Conservation (phyloP, 495 filamentous ascomycete species). For the Penicillium canariense region DNA sequence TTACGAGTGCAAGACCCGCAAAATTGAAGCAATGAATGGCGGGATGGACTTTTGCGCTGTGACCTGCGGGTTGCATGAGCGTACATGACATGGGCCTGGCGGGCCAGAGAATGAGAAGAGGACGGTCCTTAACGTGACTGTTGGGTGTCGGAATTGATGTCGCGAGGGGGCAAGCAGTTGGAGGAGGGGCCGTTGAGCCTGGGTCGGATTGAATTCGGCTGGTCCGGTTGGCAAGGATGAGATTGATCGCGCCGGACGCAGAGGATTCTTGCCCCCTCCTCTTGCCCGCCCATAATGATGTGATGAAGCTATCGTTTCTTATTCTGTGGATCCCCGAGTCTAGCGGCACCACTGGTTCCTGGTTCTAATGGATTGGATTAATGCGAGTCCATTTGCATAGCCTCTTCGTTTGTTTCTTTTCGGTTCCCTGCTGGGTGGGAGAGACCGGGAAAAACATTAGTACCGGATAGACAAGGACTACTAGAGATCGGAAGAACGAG, state of each 20-base stretch:
- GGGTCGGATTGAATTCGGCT: constrained; percentile 4
- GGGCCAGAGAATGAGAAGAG: no score
- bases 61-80: neutral
- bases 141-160: neutral
- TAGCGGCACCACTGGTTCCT: no score
- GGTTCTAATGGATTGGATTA: neutral
- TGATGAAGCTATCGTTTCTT: no score
- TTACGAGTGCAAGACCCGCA: neutral
- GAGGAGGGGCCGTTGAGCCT: neutral
- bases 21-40: neutral
- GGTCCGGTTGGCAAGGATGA: constrained; percentile 11
- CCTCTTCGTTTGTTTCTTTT: neutral
- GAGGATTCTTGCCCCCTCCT: neutral
- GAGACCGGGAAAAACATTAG: neutral
- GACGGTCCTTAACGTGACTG: no score
- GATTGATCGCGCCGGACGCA: constrained; percentile 5
- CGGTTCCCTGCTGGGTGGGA: neutral
- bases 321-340: no score
- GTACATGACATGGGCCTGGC: neutral
- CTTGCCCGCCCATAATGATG: constrained; percentile 7
- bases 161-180: neutral
- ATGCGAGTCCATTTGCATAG: neutral
- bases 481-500: neutral
- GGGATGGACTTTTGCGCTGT: neutral
- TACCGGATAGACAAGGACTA: neutral